phyloP scores from a whole-genome alignment of 176 grass and related monocot species.

The Miscanthus lutarioriparius region DNA sequence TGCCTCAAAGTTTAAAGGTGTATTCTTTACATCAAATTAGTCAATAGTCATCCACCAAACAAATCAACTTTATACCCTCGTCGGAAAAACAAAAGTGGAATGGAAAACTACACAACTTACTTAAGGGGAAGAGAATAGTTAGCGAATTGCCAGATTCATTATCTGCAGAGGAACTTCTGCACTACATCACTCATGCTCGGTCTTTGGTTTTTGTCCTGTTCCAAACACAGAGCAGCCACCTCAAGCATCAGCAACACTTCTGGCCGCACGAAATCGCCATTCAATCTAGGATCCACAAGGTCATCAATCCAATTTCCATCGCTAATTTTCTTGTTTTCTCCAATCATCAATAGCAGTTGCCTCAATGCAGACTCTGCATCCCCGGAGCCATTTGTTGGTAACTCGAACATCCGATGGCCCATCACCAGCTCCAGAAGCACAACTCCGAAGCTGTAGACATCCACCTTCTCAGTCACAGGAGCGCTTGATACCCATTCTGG shows the following conservation, averaged over 20 bases:
- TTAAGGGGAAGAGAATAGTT: not conserved
- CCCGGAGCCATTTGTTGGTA: not conserved
- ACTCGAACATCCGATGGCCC: not conserved
- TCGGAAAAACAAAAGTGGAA: not conserved
- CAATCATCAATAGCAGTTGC: not conserved
- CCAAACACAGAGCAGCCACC: constrained; percentile 4
- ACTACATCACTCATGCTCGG: constrained; percentile 11
- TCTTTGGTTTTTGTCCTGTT: not conserved
- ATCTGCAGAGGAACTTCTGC: not conserved
- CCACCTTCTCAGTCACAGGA: constrained; percentile 22
- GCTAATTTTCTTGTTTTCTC: not conserved
- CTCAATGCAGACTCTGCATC: not conserved
- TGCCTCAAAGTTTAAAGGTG: too few species aligned
- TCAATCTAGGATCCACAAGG: constrained; percentile 7
- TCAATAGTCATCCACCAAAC: not conserved
- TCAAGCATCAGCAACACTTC: not conserved
- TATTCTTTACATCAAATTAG: not conserved
- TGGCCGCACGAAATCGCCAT: not conserved
- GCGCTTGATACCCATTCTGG: constrained; percentile 10
- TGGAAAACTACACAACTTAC: not conserved
- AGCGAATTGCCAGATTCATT: not conserved
- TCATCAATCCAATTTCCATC: not conserved
- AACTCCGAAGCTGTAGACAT: constrained; percentile 28
- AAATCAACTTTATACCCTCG: not conserved
- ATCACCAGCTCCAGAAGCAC: constrained; percentile 18